Conservation (phyloP, 2,329 filamentous ascomycete genomes). For the Hypoxylon sp. region DNA sequence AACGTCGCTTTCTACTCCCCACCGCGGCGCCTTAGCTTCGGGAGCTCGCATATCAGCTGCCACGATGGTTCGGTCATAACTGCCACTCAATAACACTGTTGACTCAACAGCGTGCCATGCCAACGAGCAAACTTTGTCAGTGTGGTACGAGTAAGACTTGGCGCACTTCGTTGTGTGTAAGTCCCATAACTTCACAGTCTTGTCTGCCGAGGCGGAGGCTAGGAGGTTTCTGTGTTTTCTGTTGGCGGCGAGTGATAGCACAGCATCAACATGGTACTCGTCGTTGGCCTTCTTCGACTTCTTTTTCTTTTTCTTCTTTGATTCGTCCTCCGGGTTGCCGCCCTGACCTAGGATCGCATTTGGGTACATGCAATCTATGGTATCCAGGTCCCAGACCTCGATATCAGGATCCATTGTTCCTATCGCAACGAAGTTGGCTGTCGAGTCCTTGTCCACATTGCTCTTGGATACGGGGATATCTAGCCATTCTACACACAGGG, state of each 20-base stretch:
- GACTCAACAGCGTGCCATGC: conserved; percentile 91
- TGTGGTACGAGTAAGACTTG: conserved; percentile 95
- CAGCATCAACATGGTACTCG: conserved; percentile 91
- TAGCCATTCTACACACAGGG: conserved; percentile 94
- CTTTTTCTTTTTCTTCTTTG: conserved; percentile 83
- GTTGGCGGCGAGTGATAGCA: conserved; percentile 91
- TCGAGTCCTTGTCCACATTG: conserved; percentile 66
- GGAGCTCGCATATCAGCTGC: conserved; percentile 97
- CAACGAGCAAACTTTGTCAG: conserved; percentile 95
- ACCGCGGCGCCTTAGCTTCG: conserved; percentile 80
- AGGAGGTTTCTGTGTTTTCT: conserved; percentile 92
- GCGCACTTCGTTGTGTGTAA: conserved; percentile 90
- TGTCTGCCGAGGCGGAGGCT: conserved; percentile 93
- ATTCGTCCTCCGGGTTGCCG: conserved; percentile 59
- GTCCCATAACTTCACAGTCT: conserved; percentile 98
- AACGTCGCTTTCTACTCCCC: conserved; percentile 95
- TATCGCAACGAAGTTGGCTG: conserved; percentile 91
- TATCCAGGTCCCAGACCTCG: conserved; percentile 97
- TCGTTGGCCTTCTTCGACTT: conserved; percentile 89
- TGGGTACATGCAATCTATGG: conserved; percentile 97
- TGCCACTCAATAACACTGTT: conserved; percentile 89
- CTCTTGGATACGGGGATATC: conserved; percentile 86
- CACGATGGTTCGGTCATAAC: conserved; percentile 92
- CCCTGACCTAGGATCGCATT: conserved; percentile 92
- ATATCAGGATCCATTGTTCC: conserved; percentile 99